phyloP scores from a whole-genome alignment of 2,329 filamentous ascomycete species.

The Colletotrichum viniferum region DNA sequence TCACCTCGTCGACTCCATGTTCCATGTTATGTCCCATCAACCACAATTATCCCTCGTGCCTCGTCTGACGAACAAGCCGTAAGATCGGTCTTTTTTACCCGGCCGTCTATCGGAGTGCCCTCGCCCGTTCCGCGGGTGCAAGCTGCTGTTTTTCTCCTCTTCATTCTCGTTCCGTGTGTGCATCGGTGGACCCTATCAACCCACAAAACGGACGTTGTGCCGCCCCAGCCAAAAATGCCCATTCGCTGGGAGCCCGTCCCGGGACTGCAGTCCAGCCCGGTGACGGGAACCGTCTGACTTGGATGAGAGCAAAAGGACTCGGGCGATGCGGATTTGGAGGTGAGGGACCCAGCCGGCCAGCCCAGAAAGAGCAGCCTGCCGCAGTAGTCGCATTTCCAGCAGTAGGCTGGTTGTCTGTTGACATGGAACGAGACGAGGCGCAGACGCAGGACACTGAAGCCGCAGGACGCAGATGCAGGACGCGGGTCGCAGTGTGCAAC shows the following conservation, averaged over 20 bases:
- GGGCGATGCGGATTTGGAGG: neutral
- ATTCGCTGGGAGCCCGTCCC: neutral
- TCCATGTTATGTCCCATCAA: neutral
- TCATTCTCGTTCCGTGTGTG: neutral
- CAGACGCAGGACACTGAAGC: neutral
- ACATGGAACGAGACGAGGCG: neutral
- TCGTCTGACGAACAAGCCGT: neutral
- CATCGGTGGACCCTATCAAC: neutral
- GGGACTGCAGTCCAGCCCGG: neutral
- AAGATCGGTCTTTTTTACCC: conserved; percentile 1
- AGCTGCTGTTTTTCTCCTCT: neutral
- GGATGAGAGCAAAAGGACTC: neutral
- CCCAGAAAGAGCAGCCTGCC: neutral
- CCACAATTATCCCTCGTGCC: neutral
- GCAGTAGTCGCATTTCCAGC: neutral
- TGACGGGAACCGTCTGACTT: neutral
- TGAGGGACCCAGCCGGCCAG: neutral
- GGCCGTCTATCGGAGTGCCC: conserved; percentile 6
- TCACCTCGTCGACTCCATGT: neutral
- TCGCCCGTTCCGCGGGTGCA: neutral
- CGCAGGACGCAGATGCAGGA: conserved; percentile 3
- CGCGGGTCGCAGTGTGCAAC: neutral
- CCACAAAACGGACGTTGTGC: neutral
- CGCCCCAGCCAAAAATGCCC: neutral
- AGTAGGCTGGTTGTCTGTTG: neutral